These are phyloP conservation scores for Leccinum boreale DNA, from an alignment of 768 basidiomycete genomes.

Conservation along the genomic window DNA sequence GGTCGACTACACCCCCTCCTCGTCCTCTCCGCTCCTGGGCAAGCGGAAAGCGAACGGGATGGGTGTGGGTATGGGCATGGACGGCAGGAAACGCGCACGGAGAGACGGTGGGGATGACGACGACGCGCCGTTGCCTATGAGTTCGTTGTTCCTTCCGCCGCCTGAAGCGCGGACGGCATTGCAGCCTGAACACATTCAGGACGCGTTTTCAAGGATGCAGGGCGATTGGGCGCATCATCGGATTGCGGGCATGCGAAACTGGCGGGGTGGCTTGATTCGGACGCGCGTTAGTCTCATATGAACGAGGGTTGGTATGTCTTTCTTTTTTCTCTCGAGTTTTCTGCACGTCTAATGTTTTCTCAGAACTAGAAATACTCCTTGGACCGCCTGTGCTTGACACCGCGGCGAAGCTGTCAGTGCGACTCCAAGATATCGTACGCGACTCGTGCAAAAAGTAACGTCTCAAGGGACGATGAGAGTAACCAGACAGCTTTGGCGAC, in stretches of 20 bases:
- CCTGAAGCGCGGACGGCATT: constrained; percentile 78
- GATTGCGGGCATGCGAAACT: constrained; percentile 85
- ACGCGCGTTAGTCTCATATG: constrained; percentile 78
- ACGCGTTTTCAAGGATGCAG: constrained; percentile 90
- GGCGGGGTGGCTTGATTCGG: constrained; percentile 80
- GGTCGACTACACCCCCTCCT: constrained; percentile 51
- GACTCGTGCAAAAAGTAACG: not conserved
- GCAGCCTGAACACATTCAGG: constrained; percentile 82
- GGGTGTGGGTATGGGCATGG: constrained; percentile 25
- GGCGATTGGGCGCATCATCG: constrained; percentile 77
- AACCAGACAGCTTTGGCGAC: not conserved
- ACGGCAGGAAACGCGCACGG: constrained; percentile 42
- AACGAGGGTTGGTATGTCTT: not conserved
- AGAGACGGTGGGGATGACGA: constrained; percentile 51
- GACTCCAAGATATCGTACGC: not conserved
- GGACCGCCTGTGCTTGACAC: not conserved
- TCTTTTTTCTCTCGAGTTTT: not conserved
- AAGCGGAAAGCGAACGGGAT: constrained; percentile 62
- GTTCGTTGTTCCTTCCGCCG: constrained; percentile 77
- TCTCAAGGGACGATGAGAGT: not conserved
- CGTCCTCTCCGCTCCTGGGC: constrained; percentile 56
- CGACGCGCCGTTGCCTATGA: constrained; percentile 57
- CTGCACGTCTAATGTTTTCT: not conserved
- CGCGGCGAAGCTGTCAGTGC: not conserved
- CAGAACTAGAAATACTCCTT: too few relatives aligned